These are phyloP conservation scores for Cladosporium sphaerospermum DNA, from an alignment of 2,329 filamentous ascomycete species.

Conservation along the genomic window DNA sequence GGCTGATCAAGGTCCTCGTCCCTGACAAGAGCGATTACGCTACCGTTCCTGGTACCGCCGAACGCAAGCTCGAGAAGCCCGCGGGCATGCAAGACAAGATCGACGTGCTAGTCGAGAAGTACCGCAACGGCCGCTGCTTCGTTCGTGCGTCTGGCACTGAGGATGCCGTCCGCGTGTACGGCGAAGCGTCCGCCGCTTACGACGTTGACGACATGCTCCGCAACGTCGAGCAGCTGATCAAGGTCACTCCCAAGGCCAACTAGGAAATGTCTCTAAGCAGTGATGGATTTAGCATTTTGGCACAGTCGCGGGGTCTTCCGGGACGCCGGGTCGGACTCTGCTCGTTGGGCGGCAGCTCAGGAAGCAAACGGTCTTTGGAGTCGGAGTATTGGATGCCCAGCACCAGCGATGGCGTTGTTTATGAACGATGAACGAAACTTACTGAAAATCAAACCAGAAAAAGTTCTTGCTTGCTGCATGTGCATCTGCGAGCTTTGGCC, in stretches of 20 bases:
- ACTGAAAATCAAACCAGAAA: background rate
- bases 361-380: background rate
- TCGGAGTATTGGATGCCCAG: background rate
- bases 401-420: constrained; percentile 2
- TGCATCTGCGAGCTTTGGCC: background rate
- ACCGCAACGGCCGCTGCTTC: constrained; percentile 82
- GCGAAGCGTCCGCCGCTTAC: constrained; percentile 80
- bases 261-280: background rate
- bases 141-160: constrained; percentile 91
- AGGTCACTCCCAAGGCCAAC: constrained; percentile 9
- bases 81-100: constrained; percentile 76
- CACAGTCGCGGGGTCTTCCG: background rate
- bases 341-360: background rate
- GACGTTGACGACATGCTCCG: constrained; percentile 88
- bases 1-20: constrained; percentile 89
- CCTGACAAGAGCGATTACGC: constrained; percentile 81
- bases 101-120: constrained; percentile 81
- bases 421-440: background rate
- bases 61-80: constrained; percentile 77
- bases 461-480: constrained; percentile 1
- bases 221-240: constrained; percentile 53
- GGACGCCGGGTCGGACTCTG: background rate
- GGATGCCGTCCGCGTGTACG: constrained; percentile 92
- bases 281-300: background rate
- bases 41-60: constrained; percentile 70